A percentile compares a stretch with the other conserved stretches of the same genome.
Evolutionary conservation across 306 rosid genomes (phyloP).

Genomic region (Casuarina equisetifolia): DNA sequence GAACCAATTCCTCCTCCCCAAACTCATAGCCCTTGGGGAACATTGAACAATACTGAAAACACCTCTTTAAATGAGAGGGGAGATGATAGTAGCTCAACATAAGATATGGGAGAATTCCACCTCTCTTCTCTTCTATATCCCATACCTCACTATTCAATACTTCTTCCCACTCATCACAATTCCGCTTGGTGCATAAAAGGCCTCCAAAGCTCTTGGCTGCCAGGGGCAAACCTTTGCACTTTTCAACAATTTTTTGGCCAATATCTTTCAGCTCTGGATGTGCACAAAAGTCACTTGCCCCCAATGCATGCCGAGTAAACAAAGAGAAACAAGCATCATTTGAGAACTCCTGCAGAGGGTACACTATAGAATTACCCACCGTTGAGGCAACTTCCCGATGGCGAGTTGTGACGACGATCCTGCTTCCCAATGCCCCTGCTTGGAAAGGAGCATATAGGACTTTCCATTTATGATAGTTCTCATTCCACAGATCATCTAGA

Average conservation of each 20-base stretch:
- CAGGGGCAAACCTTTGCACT: slow-evolving; percentile 1
- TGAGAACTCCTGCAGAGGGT: background rate
- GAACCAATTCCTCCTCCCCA: background rate
- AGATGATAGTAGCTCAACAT: slow-evolving; percentile 16
- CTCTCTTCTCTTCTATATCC: background rate
- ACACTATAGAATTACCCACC: background rate
- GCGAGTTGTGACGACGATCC: slow-evolving; percentile 16
- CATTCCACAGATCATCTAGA: slow-evolving; percentile 10
- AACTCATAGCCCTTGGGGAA: background rate
- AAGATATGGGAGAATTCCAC: slow-evolving; percentile 5
- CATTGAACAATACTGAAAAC: slow-evolving; percentile 20
- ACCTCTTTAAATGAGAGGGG: slow-evolving; percentile 1
- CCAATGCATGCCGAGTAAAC: slow-evolving; percentile 13
- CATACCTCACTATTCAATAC: slow-evolving; percentile 1
- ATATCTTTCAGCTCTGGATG: background rate
- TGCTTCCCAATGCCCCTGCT: slow-evolving; percentile 13
- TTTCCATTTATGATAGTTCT: slow-evolving; percentile 1
- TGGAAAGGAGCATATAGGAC: background rate
- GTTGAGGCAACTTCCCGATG: background rate
- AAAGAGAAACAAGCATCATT: slow-evolving; percentile 3
- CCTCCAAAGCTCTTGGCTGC: slow-evolving; percentile 9
- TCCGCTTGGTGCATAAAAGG: background rate
- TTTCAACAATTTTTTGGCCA: background rate
- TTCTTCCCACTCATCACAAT: background rate
- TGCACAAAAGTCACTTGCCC: background rate